A percentile compares a stretch with the other conserved stretches of the same genome.
Evolutionary conservation across 106 monocot species (phyloP).

Genomic region (Acanthochlamys bracteata): DNA sequence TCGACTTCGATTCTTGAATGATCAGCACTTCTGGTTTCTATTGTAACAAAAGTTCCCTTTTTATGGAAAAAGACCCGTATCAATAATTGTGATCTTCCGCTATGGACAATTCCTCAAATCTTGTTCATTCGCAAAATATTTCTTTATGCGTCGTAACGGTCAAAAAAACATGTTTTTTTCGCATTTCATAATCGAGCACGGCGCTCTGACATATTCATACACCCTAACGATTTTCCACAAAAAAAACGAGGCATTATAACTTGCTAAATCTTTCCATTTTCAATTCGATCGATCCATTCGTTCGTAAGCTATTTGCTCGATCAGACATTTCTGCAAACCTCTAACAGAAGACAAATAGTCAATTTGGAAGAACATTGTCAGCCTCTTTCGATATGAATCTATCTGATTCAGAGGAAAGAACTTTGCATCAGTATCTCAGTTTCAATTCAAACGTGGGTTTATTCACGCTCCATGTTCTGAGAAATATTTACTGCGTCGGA

Average conservation of each 20-base stretch:
- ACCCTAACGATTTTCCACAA: neutral
- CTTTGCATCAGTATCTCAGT: neutral
- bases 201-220: neutral
- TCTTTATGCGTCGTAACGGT: conserved; percentile 1
- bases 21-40: neutral
- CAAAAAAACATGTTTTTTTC: neutral
- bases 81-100: conserved; percentile 13
- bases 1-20: too few species aligned
- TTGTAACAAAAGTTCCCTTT: conserved; percentile 4
- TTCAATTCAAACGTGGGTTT: conserved; percentile 6
- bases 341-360: conserved; percentile 1
- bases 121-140: conserved; percentile 15
- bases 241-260: neutral
- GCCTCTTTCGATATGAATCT: neutral
- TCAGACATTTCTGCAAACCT: conserved; percentile 4
- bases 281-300: neutral
- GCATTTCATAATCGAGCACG: neutral
- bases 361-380: conserved; percentile 2
- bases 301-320: neutral
- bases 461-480: conserved; percentile 1
- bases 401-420: neutral
- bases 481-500: conserved; percentile 3
- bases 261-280: neutral
- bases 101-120: conserved; percentile 9
- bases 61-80: conserved; percentile 11